Evolutionary conservation across 495 filamentous ascomycete species (phyloP).

Genomic region (Podospora pseudopauciseta): DNA sequence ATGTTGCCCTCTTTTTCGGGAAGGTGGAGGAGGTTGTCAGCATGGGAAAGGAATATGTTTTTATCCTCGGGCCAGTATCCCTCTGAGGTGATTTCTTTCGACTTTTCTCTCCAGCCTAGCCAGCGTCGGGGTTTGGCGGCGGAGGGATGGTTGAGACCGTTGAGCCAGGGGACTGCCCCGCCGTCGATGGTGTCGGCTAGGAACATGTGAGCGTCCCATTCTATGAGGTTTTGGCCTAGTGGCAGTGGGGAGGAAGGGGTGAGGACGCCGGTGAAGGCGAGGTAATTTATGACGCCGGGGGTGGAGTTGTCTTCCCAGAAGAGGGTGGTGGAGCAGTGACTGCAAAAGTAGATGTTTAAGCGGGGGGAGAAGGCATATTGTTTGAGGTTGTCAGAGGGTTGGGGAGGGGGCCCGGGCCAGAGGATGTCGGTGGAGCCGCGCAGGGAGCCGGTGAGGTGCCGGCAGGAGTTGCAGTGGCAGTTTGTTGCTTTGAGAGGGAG

Average conservation of each 20-base stretch:
- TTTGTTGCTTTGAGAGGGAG: conserved; percentile 28
- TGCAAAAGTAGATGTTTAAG: neutral
- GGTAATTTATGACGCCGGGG: conserved; percentile 24
- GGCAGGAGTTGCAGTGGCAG: conserved; percentile 46
- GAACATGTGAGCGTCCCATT: conserved; percentile 39
- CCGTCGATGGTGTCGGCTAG: conserved; percentile 45
- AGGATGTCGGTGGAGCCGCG: conserved; percentile 19
- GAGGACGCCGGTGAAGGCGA: conserved; percentile 24
- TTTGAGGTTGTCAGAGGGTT: conserved; percentile 3
- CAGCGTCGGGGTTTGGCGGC: conserved; percentile 18
- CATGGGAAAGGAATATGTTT: neutral
- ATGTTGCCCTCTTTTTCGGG: conserved; percentile 1
- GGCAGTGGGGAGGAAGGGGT: conserved; percentile 35
- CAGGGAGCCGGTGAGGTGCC: conserved; percentile 36
- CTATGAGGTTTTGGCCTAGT: conserved; percentile 26
- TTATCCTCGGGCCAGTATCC: neutral
- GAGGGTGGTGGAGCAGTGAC: neutral
- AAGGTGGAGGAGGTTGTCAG: neutral
- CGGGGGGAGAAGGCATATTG: neutral
- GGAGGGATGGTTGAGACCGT: conserved; percentile 17
- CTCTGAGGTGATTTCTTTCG: conserved; percentile 16
- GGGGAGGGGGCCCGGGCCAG: conserved; percentile 23
- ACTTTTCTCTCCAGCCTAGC: conserved; percentile 19
- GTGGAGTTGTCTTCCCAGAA: neutral
- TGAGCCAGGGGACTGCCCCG: conserved; percentile 40